Conservation (phyloP, 2,329 filamentous ascomycete genomes). For the Ramularia collo-cygni region DNA sequence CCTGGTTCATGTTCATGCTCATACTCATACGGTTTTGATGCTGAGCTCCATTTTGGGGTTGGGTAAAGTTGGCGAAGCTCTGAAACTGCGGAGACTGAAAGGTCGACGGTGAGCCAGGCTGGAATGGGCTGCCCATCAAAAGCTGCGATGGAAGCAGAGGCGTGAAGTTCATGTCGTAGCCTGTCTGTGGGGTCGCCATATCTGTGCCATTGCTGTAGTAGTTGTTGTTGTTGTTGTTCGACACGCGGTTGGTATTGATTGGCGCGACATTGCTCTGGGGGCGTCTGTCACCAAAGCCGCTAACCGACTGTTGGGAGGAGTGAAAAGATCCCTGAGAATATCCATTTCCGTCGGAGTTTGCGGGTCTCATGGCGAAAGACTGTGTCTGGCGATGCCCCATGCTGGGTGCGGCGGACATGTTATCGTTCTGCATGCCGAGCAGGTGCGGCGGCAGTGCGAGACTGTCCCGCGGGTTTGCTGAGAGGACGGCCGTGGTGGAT, state of each 20-base stretch:
- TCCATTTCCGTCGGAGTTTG: constrained; percentile 66
- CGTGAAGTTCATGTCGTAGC: constrained; percentile 97
- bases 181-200: constrained; percentile 78
- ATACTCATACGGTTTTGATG: constrained; percentile 48
- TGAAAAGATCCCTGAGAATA: constrained; percentile 91
- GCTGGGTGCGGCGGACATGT: constrained; percentile 52
- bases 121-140: constrained; percentile 91
- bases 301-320: constrained; percentile 65
- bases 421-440: constrained; percentile 84
- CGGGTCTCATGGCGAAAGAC: constrained; percentile 67
- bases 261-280: constrained; percentile 77
- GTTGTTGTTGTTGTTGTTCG: constrained; percentile 38
- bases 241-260: constrained; percentile 62
- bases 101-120: constrained; percentile 83
- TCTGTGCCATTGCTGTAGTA: constrained; percentile 45
- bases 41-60: constrained; percentile 45
- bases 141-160: constrained; percentile 90
- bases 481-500: constrained; percentile 75
- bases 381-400: constrained; percentile 47
- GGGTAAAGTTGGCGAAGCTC: constrained; percentile 70
- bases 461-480: constrained; percentile 71
- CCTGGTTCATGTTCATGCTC: constrained; percentile 56
- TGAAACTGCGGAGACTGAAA: constrained; percentile 92
- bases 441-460: constrained; percentile 77
- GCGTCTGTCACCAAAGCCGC: constrained; percentile 80